Evolutionary conservation across 2,329 filamentous ascomycete genomes (phyloP), one percentile per base, ranked within the genome.

Genomic region (Endocalyx cinctus): DNA sequence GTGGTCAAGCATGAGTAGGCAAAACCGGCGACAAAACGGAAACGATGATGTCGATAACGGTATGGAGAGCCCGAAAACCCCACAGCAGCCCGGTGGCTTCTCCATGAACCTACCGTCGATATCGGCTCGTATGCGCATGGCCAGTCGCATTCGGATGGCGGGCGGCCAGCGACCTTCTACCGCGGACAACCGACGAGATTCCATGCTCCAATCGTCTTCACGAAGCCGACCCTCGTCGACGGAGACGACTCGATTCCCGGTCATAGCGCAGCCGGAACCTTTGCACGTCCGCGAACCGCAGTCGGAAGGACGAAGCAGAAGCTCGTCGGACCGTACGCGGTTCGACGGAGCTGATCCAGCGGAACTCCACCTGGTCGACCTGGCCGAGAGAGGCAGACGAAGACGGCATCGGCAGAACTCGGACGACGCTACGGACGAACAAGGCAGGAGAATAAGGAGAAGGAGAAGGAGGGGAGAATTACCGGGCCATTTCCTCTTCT

Each of bases 401-500:
- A 57, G 62, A 47, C 52, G 59, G 39, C 33, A 47, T 31, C 41
- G 40, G 8, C 45, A 34, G 15, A 33, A 27, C 16, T 35, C 39
- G n/a, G 29, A 33, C 17, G 7, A 31, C 32, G 35, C 23, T 13
- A 15, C 33, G 7, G 22, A 36, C 4, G 19, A 38, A 29, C 38
- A 41, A 16, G 28, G 29, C 14, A 33, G 34, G 23, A 26, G 27
- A 34, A 35, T 36, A 31, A 41, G 29, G 36, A 38, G 34, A n/a
- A 29, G 31, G 17, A 29, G n/a, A n/a, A n/a, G 31, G 5, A 31
- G 36, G 12, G 37, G 37, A 33, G 42, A 47, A 20, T 50, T 48
- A 17, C 59, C 60, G 3, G 67, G 62, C 30, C 57, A 55, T 11
- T 76, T 77, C 37, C 43, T 77, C 4, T 69, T 69, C 35, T 78